Evolutionary conservation across 306 rosid genomes (phyloP), one percentile per base, ranked within the genome.

Genomic region (Chamaecrista fasciculata): DNA sequence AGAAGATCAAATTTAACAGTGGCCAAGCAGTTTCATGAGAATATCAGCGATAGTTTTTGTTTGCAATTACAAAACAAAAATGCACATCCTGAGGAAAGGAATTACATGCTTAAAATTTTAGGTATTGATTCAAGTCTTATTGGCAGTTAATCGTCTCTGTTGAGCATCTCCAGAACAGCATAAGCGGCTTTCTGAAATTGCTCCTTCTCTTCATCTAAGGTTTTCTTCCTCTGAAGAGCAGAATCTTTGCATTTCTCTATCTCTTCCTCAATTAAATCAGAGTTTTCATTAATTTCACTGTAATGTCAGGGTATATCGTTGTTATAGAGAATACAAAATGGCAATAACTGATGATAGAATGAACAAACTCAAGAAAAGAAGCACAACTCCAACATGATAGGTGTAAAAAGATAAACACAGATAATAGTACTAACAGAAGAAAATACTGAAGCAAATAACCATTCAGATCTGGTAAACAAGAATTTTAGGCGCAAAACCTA

Each of bases 121-220:
- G 48, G 49, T 21, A 47, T 46, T 16, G 47, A 46, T 26, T n/a
- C 19, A 48, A 4, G 75, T 26, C 77, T 69, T 69, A 83, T 78
- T 43, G 61, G 19, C 18, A 16, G 60, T 53, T 68, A 73, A 12
- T 67, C 76, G 25, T 61, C 68, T 24, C 76, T 70, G 74, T 73
- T 76, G 62, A 82, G 87, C 86, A 85, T 64, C 74, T 80, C 76
- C 47, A 85, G 50, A 52, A 82, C 86, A 21, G 81, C 61, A 58
- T 71, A 82, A 76, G 86, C 88, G 56, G 84, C 86, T 76, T 82
- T 83, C 77, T 84, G 86, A 57, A 87, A 80, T 36, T 59, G 85
- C 53, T 82, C 83, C 46, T 75, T 84, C 75, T 79, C 83, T 65
- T 85, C 90, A 63, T 81, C 88, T 4, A 84, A 66, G 42, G 37